A percentile compares a stretch with the other conserved stretches of the same genome.
Evolutionary conservation across 2,329 filamentous ascomycete genomes (phyloP).

Genomic region (Fusarium sororula): DNA sequence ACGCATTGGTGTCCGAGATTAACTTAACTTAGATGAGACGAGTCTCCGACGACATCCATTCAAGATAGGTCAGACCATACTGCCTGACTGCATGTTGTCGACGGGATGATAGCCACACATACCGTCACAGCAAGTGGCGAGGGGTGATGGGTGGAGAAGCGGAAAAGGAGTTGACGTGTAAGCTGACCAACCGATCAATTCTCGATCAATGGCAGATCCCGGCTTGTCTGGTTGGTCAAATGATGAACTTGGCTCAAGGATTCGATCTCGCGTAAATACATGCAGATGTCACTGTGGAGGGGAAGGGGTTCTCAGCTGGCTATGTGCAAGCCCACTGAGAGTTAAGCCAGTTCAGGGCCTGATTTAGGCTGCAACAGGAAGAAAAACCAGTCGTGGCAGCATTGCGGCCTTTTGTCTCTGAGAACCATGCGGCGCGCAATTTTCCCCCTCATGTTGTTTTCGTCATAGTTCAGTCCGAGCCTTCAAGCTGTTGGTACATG

Average conservation of each 20-base stretch:
- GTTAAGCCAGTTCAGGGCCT: background rate
- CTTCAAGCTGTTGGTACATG: background rate
- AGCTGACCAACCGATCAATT: constrained; percentile 27
- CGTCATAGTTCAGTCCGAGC: background rate
- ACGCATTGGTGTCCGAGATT: constrained; percentile 33
- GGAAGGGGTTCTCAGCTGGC: constrained; percentile 23
- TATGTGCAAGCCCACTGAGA: constrained; percentile 5
- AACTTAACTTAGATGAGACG: constrained; percentile 35
- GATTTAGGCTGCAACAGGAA: background rate
- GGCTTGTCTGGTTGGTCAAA: constrained; percentile 5
- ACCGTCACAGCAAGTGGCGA: constrained; percentile 5
- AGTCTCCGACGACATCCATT: constrained; percentile 24
- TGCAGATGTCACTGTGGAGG: constrained; percentile 17
- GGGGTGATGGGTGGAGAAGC: constrained; percentile 3
- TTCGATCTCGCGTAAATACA: constrained; percentile 24
- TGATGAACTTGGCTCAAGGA: background rate
- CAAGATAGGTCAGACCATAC: background rate
- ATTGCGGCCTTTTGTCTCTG: background rate
- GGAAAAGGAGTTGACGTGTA: constrained; percentile 22
- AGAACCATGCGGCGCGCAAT: background rate
- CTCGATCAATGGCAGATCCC: constrained; percentile 11
- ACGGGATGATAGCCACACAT: constrained; percentile 7
- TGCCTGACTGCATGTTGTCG: background rate
- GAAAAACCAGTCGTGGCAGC: background rate
- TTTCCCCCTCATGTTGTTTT: background rate